These are phyloP conservation scores for Marasmius oreades DNA, from an alignment of 1,284 basidiomycete species.

Conservation along the genomic window DNA sequence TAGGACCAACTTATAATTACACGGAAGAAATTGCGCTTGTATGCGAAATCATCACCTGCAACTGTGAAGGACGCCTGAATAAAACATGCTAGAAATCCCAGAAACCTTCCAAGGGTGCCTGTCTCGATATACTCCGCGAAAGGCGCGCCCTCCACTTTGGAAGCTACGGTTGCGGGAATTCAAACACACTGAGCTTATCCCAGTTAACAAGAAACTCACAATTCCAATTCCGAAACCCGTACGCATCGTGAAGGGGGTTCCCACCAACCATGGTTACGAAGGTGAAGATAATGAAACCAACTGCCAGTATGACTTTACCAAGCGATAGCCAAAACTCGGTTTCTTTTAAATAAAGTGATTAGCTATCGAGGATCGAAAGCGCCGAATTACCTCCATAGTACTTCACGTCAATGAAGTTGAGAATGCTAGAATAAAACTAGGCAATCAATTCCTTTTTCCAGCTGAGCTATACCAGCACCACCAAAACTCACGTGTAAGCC, in stretches of 20 bases:
- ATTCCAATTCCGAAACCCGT: conserved; percentile 59
- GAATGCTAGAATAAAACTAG: conserved; percentile 23
- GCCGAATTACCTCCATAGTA: conserved; percentile 42
- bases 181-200: background rate
- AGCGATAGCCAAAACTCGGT: conserved; percentile 53
- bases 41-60: conserved; percentile 23
- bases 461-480: background rate
- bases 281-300: conserved; percentile 57
- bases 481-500: conserved; percentile 32
- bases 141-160: conserved; percentile 28
- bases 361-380: background rate
- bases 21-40: background rate
- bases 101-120: background rate
- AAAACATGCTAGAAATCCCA: conserved; percentile 37
- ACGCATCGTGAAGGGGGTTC: conserved; percentile 55
- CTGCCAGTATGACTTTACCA: conserved; percentile 54
- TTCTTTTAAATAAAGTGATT: conserved; percentile 30
- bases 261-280: conserved; percentile 65
- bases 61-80: conserved; percentile 46
- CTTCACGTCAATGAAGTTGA: conserved; percentile 42
- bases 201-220: conserved; percentile 25
- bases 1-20: background rate
- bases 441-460: background rate
- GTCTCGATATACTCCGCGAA: conserved; percentile 4
- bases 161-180: conserved; percentile 21